These are phyloP conservation scores for Apiospora kogelbergensis DNA, from an alignment of 2,329 filamentous ascomycete genomes.

Conservation along the genomic window DNA sequence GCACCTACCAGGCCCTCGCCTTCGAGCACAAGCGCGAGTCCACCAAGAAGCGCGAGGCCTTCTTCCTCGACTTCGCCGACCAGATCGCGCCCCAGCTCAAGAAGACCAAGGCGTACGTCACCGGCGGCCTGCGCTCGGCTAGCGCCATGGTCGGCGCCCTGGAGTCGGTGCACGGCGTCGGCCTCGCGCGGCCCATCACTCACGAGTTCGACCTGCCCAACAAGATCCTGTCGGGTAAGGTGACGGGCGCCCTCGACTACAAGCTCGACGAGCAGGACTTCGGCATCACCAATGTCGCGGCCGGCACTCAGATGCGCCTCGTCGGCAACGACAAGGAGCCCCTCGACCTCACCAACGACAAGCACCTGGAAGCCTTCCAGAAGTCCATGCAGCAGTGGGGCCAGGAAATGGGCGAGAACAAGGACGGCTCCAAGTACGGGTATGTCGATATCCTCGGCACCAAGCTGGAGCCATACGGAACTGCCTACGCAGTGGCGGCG, in stretches of 20 bases:
- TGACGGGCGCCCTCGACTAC: conserved; percentile 47
- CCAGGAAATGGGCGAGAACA: conserved; percentile 30
- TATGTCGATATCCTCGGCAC: conserved; percentile 32
- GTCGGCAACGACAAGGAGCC: conserved; percentile 33
- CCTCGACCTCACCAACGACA: conserved; percentile 30
- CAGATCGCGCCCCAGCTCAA: conserved; percentile 42
- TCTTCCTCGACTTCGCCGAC: conserved; percentile 67
- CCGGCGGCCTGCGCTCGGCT: conserved; percentile 56
- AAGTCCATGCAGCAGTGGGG: conserved; percentile 30
- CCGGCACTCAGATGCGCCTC: conserved; percentile 34
- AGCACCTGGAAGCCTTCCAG: conserved; percentile 30
- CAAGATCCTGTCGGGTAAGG: conserved; percentile 38
- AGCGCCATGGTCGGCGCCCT: conserved; percentile 60
- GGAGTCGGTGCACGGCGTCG: conserved; percentile 58
- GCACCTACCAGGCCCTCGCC: conserved; percentile 54
- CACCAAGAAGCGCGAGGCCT: conserved; percentile 60
- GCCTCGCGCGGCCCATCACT: conserved; percentile 44
- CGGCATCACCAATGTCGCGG: conserved; percentile 28
- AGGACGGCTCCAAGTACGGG: conserved; percentile 31
- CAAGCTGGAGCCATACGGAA: conserved; percentile 33
- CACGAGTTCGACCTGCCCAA: conserved; percentile 33
- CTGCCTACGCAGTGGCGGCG: conserved; percentile 18
- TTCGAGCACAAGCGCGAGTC: conserved; percentile 37
- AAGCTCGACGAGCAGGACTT: conserved; percentile 53
- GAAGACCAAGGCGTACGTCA: conserved; percentile 58